These are phyloP conservation scores for Zymoseptoria passerinii DNA, from an alignment of 2,329 filamentous ascomycete species.

Conservation along the genomic window DNA sequence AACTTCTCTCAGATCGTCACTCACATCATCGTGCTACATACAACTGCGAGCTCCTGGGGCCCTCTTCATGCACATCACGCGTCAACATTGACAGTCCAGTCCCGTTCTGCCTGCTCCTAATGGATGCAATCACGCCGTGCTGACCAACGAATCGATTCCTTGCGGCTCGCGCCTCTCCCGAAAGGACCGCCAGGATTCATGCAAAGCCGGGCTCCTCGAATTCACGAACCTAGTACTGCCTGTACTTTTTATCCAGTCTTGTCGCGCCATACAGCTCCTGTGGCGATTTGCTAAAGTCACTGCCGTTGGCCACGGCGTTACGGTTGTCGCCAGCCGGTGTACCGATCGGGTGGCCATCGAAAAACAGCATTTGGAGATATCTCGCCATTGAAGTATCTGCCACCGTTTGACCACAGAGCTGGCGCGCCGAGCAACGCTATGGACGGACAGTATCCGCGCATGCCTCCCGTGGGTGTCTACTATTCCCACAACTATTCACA, in stretches of 20 bases:
- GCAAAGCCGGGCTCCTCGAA: background rate
- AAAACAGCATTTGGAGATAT: background rate
- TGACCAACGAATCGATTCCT: slow-evolving; percentile 12
- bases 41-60: background rate
- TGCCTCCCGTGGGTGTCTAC: slow-evolving; percentile 24
- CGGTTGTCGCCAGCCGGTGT: background rate
- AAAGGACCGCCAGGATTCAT: slow-evolving; percentile 1
- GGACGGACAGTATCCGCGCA: slow-evolving; percentile 25
- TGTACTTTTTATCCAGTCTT: background rate
- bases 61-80: background rate
- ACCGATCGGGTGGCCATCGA: background rate
- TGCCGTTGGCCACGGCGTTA: background rate
- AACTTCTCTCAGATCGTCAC: slow-evolving; percentile 7
- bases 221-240: background rate
- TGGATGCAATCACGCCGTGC: slow-evolving; percentile 13
- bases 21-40: background rate
- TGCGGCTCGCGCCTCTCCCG: slow-evolving; percentile 10
- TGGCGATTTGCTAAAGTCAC: background rate
- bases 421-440: slow-evolving; percentile 11
- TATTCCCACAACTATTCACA: slow-evolving; percentile 25
- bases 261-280: background rate
- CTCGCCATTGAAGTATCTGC: background rate
- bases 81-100: background rate
- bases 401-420: background rate
- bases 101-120: background rate